Conservation (phyloP, 208 protist genomes). For the Wallacemonas sp. region DNA sequence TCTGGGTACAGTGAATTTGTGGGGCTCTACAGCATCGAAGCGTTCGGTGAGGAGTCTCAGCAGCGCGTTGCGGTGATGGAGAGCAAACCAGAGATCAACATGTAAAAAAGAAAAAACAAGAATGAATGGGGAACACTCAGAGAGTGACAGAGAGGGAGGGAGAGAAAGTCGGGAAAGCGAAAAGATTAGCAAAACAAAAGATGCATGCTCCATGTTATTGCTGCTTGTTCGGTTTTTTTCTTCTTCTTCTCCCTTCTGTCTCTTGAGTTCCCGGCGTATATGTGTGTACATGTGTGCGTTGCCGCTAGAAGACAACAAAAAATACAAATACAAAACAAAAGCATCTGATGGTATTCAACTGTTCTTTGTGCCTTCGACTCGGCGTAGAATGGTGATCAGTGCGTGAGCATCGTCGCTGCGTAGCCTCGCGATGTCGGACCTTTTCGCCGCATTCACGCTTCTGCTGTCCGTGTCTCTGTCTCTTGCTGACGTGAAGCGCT, state of each 20-base stretch:
- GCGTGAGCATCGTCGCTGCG: too few species aligned
- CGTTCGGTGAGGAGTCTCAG: slow-evolving; percentile 78
- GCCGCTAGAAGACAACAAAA: neutral
- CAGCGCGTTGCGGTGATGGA: slow-evolving; percentile 84
- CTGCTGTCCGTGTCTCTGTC: too few species aligned
- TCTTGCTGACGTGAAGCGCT: too few species aligned
- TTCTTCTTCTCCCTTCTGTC: neutral
- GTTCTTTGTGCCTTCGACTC: too few species aligned
- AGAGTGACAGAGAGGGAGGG: too few species aligned
- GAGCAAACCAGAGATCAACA: slow-evolving; percentile 72
- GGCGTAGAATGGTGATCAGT: too few species aligned
- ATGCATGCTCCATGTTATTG: neutral
- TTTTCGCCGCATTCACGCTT: too few species aligned
- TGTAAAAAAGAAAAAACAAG: slow-evolving; percentile 35
- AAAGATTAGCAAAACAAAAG: too few species aligned
- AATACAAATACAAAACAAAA: too few species aligned
- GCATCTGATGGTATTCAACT: too few species aligned
- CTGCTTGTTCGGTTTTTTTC: neutral
- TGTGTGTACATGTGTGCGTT: neutral
- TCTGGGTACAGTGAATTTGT: slow-evolving; percentile 87
- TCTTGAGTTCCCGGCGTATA: neutral
- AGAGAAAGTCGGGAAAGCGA: too few species aligned
- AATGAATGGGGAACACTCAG: slow-evolving; percentile 5
- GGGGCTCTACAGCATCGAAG: slow-evolving; percentile 63
- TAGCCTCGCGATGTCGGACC: too few species aligned